These are phyloP conservation scores for Triangularia verruculosa DNA, from an alignment of 2,329 filamentous ascomycete genomes.

Conservation along the genomic window DNA sequence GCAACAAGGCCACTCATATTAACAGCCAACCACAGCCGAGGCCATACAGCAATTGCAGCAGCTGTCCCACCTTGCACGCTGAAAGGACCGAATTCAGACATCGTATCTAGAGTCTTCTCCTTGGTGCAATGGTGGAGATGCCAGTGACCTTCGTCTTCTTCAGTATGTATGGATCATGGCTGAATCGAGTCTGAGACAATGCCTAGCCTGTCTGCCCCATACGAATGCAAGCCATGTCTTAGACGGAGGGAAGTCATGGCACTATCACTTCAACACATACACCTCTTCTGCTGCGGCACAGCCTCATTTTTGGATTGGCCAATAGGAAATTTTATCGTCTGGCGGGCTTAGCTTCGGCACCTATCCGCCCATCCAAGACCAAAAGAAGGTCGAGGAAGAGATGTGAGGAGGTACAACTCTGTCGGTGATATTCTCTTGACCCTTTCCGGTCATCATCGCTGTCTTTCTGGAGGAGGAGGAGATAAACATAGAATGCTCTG, in stretches of 20 bases:
- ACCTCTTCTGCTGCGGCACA: not conserved
- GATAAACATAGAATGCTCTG: not conserved
- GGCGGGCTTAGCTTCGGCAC: not conserved
- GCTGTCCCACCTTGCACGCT: not conserved
- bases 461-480: not conserved
- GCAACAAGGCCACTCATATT: not conserved
- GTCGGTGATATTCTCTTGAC: not conserved
- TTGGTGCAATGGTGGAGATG: not conserved
- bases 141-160: not conserved
- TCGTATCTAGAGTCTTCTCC: not conserved
- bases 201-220: not conserved
- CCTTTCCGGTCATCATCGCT: not conserved
- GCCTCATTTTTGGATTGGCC: not conserved
- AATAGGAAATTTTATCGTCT: not conserved
- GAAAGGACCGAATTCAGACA: not conserved
- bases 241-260: not conserved
- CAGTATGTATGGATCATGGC: not conserved
- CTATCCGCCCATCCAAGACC: not conserved
- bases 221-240: not conserved
- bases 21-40: not conserved
- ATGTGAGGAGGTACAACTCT: not conserved
- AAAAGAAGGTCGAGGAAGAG: not conserved
- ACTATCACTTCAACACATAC: not conserved
- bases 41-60: not conserved
- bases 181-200: not conserved